These are phyloP conservation scores for Pseudoscleropodium purum DNA, from an alignment of 225 moss, liverwort and hornwort species.

Conservation along the genomic window DNA sequence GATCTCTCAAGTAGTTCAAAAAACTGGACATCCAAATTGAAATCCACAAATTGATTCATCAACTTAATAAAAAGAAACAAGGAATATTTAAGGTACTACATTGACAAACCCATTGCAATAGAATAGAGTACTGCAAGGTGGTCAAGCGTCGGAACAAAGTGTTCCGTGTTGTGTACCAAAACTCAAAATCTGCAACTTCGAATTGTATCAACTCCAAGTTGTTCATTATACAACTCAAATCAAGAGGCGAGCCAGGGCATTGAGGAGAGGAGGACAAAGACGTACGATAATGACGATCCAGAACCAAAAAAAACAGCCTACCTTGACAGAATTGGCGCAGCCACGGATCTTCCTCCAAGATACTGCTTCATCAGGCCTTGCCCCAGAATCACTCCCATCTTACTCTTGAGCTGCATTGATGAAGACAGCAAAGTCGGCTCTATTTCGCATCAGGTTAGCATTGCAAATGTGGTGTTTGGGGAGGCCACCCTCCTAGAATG, in stretches of 20 bases:
- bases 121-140: not conserved
- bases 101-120: not conserved
- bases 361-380: constrained; percentile 90
- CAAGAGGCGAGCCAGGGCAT: not conserved
- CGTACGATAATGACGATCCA: not conserved
- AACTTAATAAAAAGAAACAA: not conserved
- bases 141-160: not conserved
- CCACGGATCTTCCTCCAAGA: constrained; percentile 90
- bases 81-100: not conserved
- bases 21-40: not conserved
- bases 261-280: not conserved
- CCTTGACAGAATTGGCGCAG: constrained; percentile 69
- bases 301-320: not conserved
- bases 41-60: not conserved
- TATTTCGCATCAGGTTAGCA: constrained; percentile 89
- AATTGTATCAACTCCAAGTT: not conserved
- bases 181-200: not conserved
- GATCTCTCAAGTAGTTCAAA: too few species aligned
- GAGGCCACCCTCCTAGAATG: constrained; percentile 71
- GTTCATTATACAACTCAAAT: not conserved
- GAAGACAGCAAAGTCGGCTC: constrained; percentile 89
- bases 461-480: constrained; percentile 86
- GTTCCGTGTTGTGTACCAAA: not conserved
- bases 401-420: too few species aligned
- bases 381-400: constrained; percentile 86